A percentile compares a stretch with the other conserved stretches of the same genome.
Evolutionary conservation across 106 monocot genomes (phyloP).

Genomic region (Posidonia australis): DNA sequence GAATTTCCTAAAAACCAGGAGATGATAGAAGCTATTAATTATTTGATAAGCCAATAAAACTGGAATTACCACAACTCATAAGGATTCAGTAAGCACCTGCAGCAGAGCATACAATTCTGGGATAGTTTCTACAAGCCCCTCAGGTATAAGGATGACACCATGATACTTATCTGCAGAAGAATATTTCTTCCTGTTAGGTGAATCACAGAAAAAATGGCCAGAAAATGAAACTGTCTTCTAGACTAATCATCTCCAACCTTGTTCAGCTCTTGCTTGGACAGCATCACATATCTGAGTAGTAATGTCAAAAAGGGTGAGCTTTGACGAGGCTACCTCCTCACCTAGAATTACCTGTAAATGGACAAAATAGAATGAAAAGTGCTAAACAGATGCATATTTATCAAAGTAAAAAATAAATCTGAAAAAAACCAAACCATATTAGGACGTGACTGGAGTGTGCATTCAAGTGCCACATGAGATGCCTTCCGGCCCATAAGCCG

Average conservation of each 20-base stretch:
- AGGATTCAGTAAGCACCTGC: slow-evolving; percentile 33
- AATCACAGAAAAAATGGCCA: neutral
- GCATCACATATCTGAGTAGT: slow-evolving; percentile 90
- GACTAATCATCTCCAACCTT: slow-evolving; percentile 32
- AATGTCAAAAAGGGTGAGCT: slow-evolving; percentile 82
- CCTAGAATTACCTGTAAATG: slow-evolving; percentile 63
- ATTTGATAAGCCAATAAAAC: neutral
- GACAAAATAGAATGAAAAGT: neutral
- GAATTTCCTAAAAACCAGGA: slow-evolving; percentile 64
- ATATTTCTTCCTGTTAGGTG: neutral
- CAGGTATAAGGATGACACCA: slow-evolving; percentile 85
- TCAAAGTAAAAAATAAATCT: neutral
- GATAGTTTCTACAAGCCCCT: slow-evolving; percentile 86
- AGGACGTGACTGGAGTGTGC: slow-evolving; percentile 84
- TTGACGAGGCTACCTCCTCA: slow-evolving; percentile 79
- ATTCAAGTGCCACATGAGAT: slow-evolving; percentile 91
- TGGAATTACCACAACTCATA: neutral
- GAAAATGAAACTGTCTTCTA: neutral
- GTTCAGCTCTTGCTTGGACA: slow-evolving; percentile 67
- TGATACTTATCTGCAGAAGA: slow-evolving; percentile 58
- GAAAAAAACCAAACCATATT: slow-evolving; percentile 48
- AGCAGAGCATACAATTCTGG: slow-evolving; percentile 85
- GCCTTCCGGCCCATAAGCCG: slow-evolving; percentile 84
- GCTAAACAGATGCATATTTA: slow-evolving; percentile 1
- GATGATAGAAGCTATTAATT: neutral